Percentiles rank a stretch among this genome's conserved stretches.
Evolutionary conservation across 768 basidiomycete genomes (phyloP).

Genomic region (Leucosporidium creatinivorum): DNA sequence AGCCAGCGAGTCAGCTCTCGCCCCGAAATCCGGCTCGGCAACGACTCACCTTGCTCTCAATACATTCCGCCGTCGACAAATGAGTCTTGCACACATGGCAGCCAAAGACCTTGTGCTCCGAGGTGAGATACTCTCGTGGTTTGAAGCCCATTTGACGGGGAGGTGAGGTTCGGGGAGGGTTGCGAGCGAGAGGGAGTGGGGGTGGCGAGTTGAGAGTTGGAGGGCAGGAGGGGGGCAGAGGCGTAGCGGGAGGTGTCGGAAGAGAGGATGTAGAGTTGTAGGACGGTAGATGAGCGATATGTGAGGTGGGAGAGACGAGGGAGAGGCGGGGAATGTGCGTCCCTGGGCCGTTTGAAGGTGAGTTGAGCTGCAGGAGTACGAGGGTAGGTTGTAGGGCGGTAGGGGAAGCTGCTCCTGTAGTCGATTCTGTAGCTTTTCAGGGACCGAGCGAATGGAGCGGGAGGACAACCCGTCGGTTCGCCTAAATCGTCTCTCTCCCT

Average conservation of each 20-base stretch:
- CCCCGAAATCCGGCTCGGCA: too few species aligned
- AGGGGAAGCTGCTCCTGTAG: too few species aligned
- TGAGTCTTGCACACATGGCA: constrained; percentile 81
- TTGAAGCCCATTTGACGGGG: constrained; percentile 68
- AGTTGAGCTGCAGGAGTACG: too few species aligned
- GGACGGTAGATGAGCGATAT: too few species aligned
- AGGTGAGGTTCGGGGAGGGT: neutral
- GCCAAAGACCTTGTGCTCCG: constrained; percentile 65
- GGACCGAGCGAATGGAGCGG: too few species aligned
- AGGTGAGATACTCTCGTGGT: constrained; percentile 76
- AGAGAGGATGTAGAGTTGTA: neutral
- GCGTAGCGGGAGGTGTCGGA: neutral
- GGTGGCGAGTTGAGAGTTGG: neutral
- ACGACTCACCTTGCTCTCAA: constrained; percentile 71
- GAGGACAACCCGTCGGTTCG: too few species aligned
- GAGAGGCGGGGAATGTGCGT: too few species aligned
- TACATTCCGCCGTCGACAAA: constrained; percentile 80
- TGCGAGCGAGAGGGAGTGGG: neutral
- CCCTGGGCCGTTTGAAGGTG: too few species aligned
- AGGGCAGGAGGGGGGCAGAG: neutral
- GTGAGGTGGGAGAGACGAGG: too few species aligned
- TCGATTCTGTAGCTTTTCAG: too few species aligned
- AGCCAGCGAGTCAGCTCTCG: neutral
- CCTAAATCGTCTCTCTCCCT: too few species aligned
- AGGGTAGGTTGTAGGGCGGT: too few species aligned